Evolutionary conservation across 495 filamentous ascomycete genomes (phyloP).

Genomic region (Aspergillus nanangensis): DNA sequence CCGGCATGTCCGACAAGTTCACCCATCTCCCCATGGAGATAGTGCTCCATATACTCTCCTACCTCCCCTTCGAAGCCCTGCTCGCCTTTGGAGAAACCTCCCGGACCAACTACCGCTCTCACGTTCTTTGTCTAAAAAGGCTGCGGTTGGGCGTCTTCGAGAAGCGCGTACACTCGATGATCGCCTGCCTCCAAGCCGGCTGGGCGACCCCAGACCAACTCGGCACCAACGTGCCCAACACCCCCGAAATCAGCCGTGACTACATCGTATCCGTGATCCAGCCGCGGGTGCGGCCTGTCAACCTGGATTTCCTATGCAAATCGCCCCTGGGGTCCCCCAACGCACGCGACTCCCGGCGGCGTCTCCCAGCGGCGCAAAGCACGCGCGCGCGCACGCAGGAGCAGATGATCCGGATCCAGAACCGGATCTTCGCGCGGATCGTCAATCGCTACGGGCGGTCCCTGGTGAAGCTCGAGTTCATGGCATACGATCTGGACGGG

Average conservation of each 20-base stretch:
- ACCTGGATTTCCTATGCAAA: background rate
- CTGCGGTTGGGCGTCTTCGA: slow-evolving; percentile 31
- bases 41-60: slow-evolving; percentile 28
- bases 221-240: background rate
- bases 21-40: slow-evolving; percentile 28
- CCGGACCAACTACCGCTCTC: slow-evolving; percentile 20
- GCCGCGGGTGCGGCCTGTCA: slow-evolving; percentile 1
- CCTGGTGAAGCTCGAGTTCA: slow-evolving; percentile 23
- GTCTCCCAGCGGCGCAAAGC: background rate
- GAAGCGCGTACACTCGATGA: slow-evolving; percentile 25
- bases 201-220: slow-evolving; percentile 19
- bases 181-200: slow-evolving; percentile 28
- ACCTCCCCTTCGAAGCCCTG: slow-evolving; percentile 26
- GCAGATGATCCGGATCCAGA: slow-evolving; percentile 21
- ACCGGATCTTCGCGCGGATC: slow-evolving; percentile 18
- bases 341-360: slow-evolving; percentile 1
- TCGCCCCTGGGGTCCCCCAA: background rate
- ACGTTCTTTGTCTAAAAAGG: slow-evolving; percentile 20
- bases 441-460: slow-evolving; percentile 21
- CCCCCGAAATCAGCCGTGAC: slow-evolving; percentile 1
- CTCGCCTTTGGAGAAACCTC: slow-evolving; percentile 32
- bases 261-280: slow-evolving; percentile 18
- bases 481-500: slow-evolving; percentile 26
- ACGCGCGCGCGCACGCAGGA: slow-evolving; percentile 7
- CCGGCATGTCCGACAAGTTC: slow-evolving; percentile 14